These are phyloP conservation scores for Metarhizium anisopliae DNA, from an alignment of 2,329 filamentous ascomycete species.

Conservation along the genomic window DNA sequence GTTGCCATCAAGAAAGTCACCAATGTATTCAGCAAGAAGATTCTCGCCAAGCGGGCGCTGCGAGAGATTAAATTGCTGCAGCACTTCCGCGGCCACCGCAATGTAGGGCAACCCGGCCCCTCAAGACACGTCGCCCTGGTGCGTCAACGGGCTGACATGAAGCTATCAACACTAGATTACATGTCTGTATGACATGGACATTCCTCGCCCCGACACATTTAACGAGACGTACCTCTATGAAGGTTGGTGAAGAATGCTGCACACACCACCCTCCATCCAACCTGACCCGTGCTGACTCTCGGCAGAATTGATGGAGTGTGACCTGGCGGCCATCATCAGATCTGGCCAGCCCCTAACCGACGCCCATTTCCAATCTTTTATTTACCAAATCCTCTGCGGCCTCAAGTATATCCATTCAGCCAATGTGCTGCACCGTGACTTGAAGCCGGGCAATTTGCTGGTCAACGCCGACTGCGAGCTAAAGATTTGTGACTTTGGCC, in stretches of 20 bases:
- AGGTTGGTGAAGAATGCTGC: conserved; percentile 45
- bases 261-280: too few species aligned
- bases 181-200: conserved; percentile 99
- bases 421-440: conserved; percentile 90
- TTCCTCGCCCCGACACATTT: conserved; percentile 93
- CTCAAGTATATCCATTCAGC: conserved; percentile 99
- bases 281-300: neutral
- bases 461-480: conserved; percentile 99
- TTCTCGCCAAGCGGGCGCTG: conserved; percentile 92
- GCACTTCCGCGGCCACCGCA: conserved; percentile 88
- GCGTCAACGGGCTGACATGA: neutral
- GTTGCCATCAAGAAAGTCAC: conserved; percentile 99
- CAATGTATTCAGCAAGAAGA: conserved; percentile 99
- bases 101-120: conserved; percentile 44
- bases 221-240: conserved; percentile 99
- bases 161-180: conserved; percentile 63
- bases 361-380: conserved; percentile 98
- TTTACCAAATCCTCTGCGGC: conserved; percentile 98
- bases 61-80: conserved; percentile 98
- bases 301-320: conserved; percentile 96
- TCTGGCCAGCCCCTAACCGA: conserved; percentile 96
- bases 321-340: conserved; percentile 93
- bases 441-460: conserved; percentile 94
- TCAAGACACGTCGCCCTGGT: neutral
- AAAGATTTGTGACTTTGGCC: conserved; percentile 97